These are phyloP conservation scores for Malassezia yamatoensis DNA, from an alignment of 1,284 basidiomycete genomes.

Conservation along the genomic window DNA sequence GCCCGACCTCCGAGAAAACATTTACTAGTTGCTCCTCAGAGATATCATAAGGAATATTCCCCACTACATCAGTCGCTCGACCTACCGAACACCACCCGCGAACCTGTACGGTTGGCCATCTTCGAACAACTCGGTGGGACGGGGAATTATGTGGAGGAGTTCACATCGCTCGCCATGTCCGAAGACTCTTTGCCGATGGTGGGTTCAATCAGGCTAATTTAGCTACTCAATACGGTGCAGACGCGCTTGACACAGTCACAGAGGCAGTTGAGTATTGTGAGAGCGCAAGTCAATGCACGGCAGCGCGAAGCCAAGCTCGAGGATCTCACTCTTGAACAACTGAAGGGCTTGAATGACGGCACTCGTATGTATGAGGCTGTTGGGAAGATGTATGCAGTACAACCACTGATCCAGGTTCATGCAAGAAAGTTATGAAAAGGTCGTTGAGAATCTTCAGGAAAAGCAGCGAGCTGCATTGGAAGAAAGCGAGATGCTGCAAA, in stretches of 20 bases:
- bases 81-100: conserved; percentile 21
- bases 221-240: conserved; percentile 18
- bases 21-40: conserved; percentile 45
- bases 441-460: not conserved
- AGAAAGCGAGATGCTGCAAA: conserved; percentile 14
- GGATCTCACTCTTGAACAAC: conserved; percentile 15
- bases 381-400: conserved; percentile 18
- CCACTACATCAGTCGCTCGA: conserved; percentile 24
- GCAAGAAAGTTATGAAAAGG: conserved; percentile 3
- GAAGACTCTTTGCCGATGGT: conserved; percentile 14
- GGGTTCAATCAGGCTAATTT: not conserved
- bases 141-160: not conserved
- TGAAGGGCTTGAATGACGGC: conserved; percentile 5
- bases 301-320: conserved; percentile 15
- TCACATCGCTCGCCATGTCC: not conserved
- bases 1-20: conserved; percentile 44
- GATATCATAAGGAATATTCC: conserved; percentile 47
- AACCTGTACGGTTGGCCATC: conserved; percentile 14
- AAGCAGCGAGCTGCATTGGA: conserved; percentile 10
- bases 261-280: conserved; percentile 15
- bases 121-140: not conserved
- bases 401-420: conserved; percentile 14
- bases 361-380: conserved; percentile 15
- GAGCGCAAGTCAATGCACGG: conserved; percentile 12
- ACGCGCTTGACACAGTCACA: conserved; percentile 9